phyloP scores from a whole-genome alignment of 192 early-diverging fungal genomes.

The Coemansia interrupta region DNA sequence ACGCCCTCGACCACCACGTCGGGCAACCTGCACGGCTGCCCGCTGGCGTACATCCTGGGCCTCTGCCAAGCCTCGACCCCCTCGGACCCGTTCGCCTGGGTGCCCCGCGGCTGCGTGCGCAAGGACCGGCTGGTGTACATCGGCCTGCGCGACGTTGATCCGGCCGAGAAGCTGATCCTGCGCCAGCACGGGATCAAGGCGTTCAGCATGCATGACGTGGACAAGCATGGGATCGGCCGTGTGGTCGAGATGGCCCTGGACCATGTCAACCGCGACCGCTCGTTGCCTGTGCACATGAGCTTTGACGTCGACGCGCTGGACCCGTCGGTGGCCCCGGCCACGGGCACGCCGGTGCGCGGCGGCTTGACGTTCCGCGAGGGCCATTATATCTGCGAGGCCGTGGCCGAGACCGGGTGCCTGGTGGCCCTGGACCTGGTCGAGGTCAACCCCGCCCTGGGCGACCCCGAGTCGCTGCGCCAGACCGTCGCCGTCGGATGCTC shows the following conservation, averaged over 20 bases:
- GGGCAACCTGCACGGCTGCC: slow-evolving; percentile 96
- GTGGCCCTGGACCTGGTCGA: slow-evolving; percentile 93
- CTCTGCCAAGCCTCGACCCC: slow-evolving; percentile 59
- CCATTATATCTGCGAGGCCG: slow-evolving; percentile 92
- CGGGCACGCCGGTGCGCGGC: slow-evolving; percentile 93
- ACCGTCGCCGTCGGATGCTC: slow-evolving; percentile 91
- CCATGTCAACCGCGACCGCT: slow-evolving; percentile 70
- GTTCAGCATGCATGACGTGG: slow-evolving; percentile 95
- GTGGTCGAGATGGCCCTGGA: slow-evolving; percentile 91
- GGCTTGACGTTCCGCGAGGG: slow-evolving; percentile 95
- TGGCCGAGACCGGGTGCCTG: slow-evolving; percentile 82
- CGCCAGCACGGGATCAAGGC: slow-evolving; percentile 82
- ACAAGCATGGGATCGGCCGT: slow-evolving; percentile 87
- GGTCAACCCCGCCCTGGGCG: slow-evolving; percentile 85
- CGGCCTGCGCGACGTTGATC: slow-evolving; percentile 92
- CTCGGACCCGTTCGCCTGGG: slow-evolving; percentile 66
- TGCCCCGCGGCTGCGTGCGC: slow-evolving; percentile 65
- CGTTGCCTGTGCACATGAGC: slow-evolving; percentile 79
- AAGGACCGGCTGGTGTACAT: slow-evolving; percentile 86
- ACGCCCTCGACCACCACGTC: slow-evolving; percentile 81
- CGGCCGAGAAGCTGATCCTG: slow-evolving; percentile 80
- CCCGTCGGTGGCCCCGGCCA: slow-evolving; percentile 88
- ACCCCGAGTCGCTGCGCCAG: slow-evolving; percentile 69
- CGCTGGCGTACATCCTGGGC: slow-evolving; percentile 83
- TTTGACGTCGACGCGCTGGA: slow-evolving; percentile 97